Evolutionary conservation across 306 rosid species (phyloP).

Genomic region (Gynostemma pentaphyllum): DNA sequence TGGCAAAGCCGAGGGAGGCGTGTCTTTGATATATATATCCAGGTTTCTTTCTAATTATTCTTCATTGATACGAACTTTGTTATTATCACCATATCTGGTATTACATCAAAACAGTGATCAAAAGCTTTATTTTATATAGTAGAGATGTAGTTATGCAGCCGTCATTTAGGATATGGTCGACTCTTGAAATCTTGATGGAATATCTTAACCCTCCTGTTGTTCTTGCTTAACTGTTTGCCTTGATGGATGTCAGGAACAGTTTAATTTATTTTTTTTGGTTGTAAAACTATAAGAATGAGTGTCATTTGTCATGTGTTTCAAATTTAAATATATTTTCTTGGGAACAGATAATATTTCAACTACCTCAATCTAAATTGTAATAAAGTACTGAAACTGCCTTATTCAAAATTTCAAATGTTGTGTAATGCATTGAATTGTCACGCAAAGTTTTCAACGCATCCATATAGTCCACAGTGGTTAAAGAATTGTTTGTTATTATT

Average conservation of each 20-base stretch:
- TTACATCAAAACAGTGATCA: no score
- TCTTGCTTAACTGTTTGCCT: no score
- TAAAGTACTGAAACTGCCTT: neutral
- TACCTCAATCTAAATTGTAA: neutral
- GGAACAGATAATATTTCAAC: neutral
- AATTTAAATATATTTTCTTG: neutral
- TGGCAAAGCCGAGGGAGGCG: slow-evolving; percentile 70
- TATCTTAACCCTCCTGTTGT: neutral
- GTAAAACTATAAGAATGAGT: neutral
- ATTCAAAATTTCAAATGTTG: neutral
- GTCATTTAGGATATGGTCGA: neutral
- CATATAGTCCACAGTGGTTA: neutral
- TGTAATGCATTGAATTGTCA: neutral
- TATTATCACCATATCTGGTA: neutral
- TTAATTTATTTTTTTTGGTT: neutral
- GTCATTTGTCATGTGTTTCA: neutral
- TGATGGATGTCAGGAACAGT: neutral
- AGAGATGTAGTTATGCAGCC: neutral
- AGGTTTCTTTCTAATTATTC: slow-evolving; percentile 27
- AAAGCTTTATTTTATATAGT: neutral
- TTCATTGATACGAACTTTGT: neutral
- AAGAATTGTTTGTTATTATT: neutral
- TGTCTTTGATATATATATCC: slow-evolving; percentile 61
- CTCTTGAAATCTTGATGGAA: neutral
- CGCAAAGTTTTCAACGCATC: neutral